These are phyloP conservation scores for Neonectria coccinea DNA, from an alignment of 2,329 filamentous ascomycete species.

Conservation along the genomic window DNA sequence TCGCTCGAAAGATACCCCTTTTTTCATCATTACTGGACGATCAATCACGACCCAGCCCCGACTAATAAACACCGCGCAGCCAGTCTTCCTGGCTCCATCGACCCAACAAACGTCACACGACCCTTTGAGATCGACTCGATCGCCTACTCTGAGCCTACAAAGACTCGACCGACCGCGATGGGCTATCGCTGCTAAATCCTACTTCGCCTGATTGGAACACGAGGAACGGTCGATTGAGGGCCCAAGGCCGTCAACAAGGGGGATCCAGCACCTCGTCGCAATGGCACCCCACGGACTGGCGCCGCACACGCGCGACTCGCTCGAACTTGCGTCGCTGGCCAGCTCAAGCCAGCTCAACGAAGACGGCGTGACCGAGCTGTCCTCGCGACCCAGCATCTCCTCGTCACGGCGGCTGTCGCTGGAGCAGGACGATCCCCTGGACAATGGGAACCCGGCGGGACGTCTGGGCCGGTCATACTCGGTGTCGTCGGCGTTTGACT, in stretches of 20 bases:
- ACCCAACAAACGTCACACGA: constrained; percentile 29
- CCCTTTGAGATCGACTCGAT: constrained; percentile 21
- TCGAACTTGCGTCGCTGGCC: constrained; percentile 95
- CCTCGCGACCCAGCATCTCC: constrained; percentile 86
- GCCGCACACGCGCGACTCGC: constrained; percentile 80
- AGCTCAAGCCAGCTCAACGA: constrained; percentile 74
- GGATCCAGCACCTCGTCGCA: constrained; percentile 49
- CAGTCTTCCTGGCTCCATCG: constrained; percentile 11
- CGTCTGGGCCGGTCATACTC: constrained; percentile 79
- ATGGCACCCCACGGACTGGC: constrained; percentile 58
- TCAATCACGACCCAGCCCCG: constrained; percentile 30
- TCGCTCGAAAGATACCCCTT: constrained; percentile 30
- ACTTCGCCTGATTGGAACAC: constrained; percentile 33
- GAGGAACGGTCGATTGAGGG: constrained; percentile 26
- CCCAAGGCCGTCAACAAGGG: constrained; percentile 18
- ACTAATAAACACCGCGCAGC: constrained; percentile 11
- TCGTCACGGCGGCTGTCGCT: constrained; percentile 94
- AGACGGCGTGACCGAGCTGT: constrained; percentile 70
- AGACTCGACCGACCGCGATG: constrained; percentile 41
- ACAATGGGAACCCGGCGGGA: constrained; percentile 64
- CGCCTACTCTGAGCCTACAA: constrained; percentile 21
- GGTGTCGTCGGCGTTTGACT: constrained; percentile 93
- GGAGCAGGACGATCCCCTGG: constrained; percentile 81
- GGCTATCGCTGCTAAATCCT: constrained; percentile 38
- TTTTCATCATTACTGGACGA: constrained; percentile 27